These are phyloP conservation scores for Sordaria brevicollis DNA, from an alignment of 495 filamentous ascomycete genomes.

Conservation along the genomic window DNA sequence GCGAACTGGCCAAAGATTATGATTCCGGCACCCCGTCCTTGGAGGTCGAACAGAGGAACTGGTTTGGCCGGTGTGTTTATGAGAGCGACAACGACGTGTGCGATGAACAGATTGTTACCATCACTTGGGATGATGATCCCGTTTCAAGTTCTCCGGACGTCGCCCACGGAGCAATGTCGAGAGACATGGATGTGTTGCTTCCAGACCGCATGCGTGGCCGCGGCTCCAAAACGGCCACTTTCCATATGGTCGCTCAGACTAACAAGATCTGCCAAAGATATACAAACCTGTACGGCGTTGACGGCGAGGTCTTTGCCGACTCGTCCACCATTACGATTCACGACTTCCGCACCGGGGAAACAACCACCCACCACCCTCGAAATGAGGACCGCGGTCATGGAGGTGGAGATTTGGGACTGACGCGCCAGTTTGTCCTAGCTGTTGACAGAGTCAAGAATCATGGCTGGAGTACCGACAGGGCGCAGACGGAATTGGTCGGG, in stretches of 20 bases:
- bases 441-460: constrained; percentile 68
- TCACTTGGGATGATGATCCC: constrained; percentile 69
- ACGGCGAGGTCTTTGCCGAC: constrained; percentile 78
- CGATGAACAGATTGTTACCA: constrained; percentile 82
- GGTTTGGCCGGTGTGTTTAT: constrained; percentile 93
- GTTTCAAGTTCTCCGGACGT: constrained; percentile 6
- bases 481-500: constrained; percentile 66
- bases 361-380: constrained; percentile 42
- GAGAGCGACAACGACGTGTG: constrained; percentile 85
- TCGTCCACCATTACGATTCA: constrained; percentile 53
- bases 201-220: constrained; percentile 26
- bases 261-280: constrained; percentile 77
- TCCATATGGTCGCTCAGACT: constrained; percentile 92
- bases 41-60: constrained; percentile 52
- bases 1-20: constrained; percentile 60
- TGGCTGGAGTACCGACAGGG: constrained; percentile 54
- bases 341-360: constrained; percentile 49
- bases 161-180: neutral
- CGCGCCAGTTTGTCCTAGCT: constrained; percentile 67
- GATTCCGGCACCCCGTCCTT: constrained; percentile 33
- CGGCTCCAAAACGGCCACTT: constrained; percentile 71
- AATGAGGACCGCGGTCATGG: constrained; percentile 57
- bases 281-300: constrained; percentile 72
- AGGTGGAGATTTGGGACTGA: constrained; percentile 79
- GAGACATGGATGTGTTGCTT: neutral